Evolutionary conservation across 495 filamentous ascomycete genomes (phyloP).

Genomic region (Bacidia rubella): DNA sequence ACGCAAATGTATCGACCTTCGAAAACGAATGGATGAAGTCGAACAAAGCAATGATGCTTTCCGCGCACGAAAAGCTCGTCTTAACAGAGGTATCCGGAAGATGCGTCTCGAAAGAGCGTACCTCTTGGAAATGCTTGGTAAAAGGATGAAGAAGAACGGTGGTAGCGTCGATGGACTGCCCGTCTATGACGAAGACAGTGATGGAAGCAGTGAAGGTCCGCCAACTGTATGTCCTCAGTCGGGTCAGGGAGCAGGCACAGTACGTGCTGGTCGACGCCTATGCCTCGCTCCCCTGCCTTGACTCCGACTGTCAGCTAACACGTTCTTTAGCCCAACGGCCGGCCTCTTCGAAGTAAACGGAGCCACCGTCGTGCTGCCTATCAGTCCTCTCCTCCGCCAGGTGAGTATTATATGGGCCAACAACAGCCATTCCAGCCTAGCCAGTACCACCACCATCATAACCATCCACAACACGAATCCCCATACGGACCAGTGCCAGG

Average conservation of each 20-base stretch:
- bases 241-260: background rate
- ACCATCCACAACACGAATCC: conserved; percentile 10
- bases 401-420: conserved; percentile 7
- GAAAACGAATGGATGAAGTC: conserved; percentile 78
- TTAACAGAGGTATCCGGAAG: conserved; percentile 73
- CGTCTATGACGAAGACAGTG: conserved; percentile 18
- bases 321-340: conserved; percentile 62
- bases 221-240: conserved; percentile 12
- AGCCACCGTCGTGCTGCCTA: conserved; percentile 22
- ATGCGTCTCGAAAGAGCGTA: conserved; percentile 83
- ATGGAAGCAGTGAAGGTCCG: conserved; percentile 18
- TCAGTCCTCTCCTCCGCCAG: conserved; percentile 11
- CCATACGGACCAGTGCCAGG: conserved; percentile 9
- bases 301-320: conserved; percentile 13
- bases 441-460: conserved; percentile 14
- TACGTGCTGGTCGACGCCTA: background rate
- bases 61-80: conserved; percentile 62
- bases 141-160: conserved; percentile 50
- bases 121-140: conserved; percentile 74
- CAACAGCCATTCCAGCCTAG: conserved; percentile 16
- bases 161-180: conserved; percentile 16
- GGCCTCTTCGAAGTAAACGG: conserved; percentile 78
- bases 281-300: background rate
- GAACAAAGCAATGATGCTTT: conserved; percentile 76
- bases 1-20: conserved; percentile 90